Evolutionary conservation across 257 asterid genomes (phyloP), one percentile per base, ranked within the genome.

Genomic region (Ajuga chamaepitys): DNA sequence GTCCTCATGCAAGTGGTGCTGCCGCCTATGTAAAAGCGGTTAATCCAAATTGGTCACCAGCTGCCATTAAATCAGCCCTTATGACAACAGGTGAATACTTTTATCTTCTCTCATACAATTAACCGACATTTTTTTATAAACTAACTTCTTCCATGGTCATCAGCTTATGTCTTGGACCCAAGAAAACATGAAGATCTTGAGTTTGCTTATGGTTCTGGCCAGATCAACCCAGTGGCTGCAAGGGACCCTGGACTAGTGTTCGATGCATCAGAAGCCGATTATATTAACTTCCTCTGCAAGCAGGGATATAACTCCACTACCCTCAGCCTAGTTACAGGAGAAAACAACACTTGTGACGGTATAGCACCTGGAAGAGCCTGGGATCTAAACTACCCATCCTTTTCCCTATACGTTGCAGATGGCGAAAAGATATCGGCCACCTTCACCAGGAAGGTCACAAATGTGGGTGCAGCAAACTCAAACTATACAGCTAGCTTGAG

Each of bases 341-440:
- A 81, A 65, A 74, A 71, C 71, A 77, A 71, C 70, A 65, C 75
- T 1, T 77, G 86, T 17, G 20, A 47, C 37, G 75, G 65, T 24
- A 58, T 54, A 44, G 2, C 44, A n/a, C 83, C 75, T 0, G 86
- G 86, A 52, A 59, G 83, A 66, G 77, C 78, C 9, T 81, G 81
- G 79, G 83, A 78, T 60, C 80, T 81, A 21, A 81, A 81, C 75
- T 81, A 81, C 66, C 86, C 86, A 0, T 81, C 86, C 1, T 77
- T 75, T 75, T 81, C 86, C 11, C 77, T 81, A 2, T 81, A 77
- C 9, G 76, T 77, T 22, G 72, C 58, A 37, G 86, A 81, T 3
- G 83, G 83, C 1, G 68, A 78, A 21, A 53, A 4, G 3, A 75
- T 81, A 41, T 7, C 25, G 0, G 86, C 60, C 47, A 65, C 58